Conservation (phyloP, 2,329 filamentous ascomycete species). For the Calonectria honghensis region DNA sequence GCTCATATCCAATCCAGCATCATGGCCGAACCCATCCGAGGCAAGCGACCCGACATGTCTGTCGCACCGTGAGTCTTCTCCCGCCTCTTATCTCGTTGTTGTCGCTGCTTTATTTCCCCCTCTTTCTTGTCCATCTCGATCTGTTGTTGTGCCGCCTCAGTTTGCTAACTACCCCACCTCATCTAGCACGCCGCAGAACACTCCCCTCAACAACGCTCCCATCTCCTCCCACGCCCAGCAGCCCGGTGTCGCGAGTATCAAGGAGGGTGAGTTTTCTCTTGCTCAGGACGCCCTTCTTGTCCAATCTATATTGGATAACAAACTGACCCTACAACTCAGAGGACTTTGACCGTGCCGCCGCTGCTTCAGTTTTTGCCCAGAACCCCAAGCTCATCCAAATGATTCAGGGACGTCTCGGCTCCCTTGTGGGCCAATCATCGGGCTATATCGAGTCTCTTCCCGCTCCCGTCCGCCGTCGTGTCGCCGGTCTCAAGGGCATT, state of each 20-base stretch:
- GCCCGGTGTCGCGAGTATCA: slow-evolving; percentile 94
- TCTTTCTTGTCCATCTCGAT: slow-evolving; percentile 34
- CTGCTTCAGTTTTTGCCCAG: slow-evolving; percentile 94
- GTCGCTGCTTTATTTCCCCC: slow-evolving; percentile 42
- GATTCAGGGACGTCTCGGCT: slow-evolving; percentile 97
- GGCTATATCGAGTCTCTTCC: slow-evolving; percentile 99
- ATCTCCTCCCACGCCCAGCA: slow-evolving; percentile 98
- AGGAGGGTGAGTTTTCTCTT: slow-evolving; percentile 84
- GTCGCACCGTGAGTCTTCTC: slow-evolving; percentile 74
- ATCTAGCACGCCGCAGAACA: slow-evolving; percentile 98
- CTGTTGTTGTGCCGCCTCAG: slow-evolving; percentile 50
- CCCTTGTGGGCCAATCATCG: slow-evolving; percentile 94
- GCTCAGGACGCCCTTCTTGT: slow-evolving; percentile 13
- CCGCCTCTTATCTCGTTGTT: slow-evolving; percentile 18
- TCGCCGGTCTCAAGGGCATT: slow-evolving; percentile 96
- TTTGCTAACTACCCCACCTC: slow-evolving; percentile 64
- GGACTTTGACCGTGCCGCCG: slow-evolving; percentile 89
- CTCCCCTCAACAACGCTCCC: slow-evolving; percentile 93
- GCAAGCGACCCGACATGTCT: slow-evolving; percentile 75
- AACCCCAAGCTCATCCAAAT: slow-evolving; percentile 96
- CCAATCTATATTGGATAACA: slow-evolving; percentile 34
- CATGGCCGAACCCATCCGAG: slow-evolving; percentile 80
- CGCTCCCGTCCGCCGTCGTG: slow-evolving; percentile 90
- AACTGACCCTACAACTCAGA: slow-evolving; percentile 72
- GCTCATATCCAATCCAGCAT: slow-evolving; percentile 59